A percentile compares a stretch with the other conserved stretches of the same genome.
Conservation (phyloP, 495 filamentous ascomycete species). For the Apodospora peruviana region DNA sequence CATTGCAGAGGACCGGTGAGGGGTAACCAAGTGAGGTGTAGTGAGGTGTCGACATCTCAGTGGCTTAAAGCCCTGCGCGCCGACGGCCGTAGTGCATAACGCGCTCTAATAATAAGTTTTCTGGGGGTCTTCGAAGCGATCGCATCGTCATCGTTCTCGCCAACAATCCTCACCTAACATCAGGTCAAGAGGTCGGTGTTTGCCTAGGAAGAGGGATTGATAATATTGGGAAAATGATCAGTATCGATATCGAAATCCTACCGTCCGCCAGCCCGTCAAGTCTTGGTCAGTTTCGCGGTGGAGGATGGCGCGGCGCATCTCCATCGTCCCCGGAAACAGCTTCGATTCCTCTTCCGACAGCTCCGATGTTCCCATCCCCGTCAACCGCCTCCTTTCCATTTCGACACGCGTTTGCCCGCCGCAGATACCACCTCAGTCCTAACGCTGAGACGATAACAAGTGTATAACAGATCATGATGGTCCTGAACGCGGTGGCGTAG, state of each 20-base stretch:
- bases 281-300: not conserved
- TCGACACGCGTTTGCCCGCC: not conserved
- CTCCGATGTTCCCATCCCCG: not conserved
- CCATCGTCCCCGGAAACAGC: not conserved
- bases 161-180: no score
- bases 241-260: not conserved
- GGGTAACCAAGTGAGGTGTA: no score
- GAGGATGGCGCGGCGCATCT: not conserved
- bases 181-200: no score
- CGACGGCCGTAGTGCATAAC: no score
- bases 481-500: constrained; percentile 58
- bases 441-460: not conserved
- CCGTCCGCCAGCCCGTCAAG: not conserved
- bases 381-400: not conserved
- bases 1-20: no score
- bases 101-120: no score
- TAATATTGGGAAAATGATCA: not conserved
- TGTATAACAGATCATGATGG: constrained; percentile 35
- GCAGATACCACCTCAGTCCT: not conserved
- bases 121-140: no score
- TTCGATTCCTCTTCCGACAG: not conserved
- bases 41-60: no score
- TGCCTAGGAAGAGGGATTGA: no score
- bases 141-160: no score
- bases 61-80: no score